Conservation (phyloP, 2,329 filamentous ascomycete genomes). For the Colletotrichum eleusines region DNA sequence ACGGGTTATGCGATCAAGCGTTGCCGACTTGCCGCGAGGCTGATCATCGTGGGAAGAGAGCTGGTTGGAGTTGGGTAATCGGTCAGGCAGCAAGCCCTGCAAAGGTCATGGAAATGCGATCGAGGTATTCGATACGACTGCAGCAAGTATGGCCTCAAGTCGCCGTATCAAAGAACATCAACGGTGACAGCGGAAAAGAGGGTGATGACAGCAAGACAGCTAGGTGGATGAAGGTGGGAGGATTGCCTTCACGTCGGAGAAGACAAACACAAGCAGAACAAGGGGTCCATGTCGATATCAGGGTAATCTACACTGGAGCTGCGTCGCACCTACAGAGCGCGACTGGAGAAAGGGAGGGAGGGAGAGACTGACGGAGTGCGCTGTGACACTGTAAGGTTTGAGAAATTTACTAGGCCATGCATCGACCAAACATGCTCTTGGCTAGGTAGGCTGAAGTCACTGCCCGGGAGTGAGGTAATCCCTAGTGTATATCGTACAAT, state of each 20-base stretch:
- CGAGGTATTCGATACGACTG: neutral
- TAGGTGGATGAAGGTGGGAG: neutral
- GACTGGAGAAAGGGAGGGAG: neutral
- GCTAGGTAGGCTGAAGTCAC: neutral
- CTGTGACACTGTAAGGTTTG: neutral
- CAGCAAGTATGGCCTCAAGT: neutral
- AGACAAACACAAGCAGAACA: slow-evolving; percentile 16
- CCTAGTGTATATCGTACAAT: too few relatives aligned
- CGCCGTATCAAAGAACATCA: neutral
- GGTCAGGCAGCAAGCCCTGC: neutral
- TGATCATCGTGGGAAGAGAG: neutral
- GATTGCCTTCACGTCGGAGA: slow-evolving; percentile 14
- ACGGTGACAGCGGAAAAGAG: too few relatives aligned
- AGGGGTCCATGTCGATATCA: slow-evolving; percentile 12
- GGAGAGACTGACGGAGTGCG: neutral
- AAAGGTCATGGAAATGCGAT: neutral
- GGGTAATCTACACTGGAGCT: slow-evolving; percentile 11
- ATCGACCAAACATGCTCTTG: neutral
- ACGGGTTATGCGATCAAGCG: neutral
- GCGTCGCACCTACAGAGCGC: slow-evolving; percentile 3
- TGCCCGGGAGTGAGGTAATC: too few relatives aligned
- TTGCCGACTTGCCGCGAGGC: neutral
- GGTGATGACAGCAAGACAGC: neutral
- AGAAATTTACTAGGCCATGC: neutral
- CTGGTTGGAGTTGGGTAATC: neutral